Evolutionary conservation across 2,329 filamentous ascomycete genomes (phyloP), one percentile per base, ranked within the genome.

Genomic region (Didymella pomorum): DNA sequence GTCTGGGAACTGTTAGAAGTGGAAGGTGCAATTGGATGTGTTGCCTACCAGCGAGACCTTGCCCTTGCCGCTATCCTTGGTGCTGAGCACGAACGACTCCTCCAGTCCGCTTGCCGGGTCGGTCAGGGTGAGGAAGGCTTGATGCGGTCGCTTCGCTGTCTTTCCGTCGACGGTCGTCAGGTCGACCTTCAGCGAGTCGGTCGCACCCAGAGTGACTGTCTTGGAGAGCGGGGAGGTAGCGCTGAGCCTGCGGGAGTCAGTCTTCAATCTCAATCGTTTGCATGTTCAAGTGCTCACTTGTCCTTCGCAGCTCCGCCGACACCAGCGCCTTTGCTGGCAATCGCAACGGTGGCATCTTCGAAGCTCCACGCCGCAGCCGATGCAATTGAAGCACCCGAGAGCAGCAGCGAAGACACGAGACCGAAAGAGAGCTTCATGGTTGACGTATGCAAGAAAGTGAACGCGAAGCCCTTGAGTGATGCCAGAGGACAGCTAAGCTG

Each of bases 1-100:
- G 89, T 86, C 94, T 97, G 75, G 25, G 18, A 2, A 20, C 49
- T 29, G 68, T 79, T 64, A 80, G 75, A 37, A 28, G 31, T 33
- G 23, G 16, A 39, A 11, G 35, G 14, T 35, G 60, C 43, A 56
- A 65, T 57, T 58, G 49, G 4, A 25, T 7, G 56, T 4, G 9
- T 11, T 28, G 49, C 89, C 65, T 85, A 98, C 93, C 78, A 99
- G 81, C 68, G 96, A 90, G 29, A 97, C 83, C 54, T 88, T 88
- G 21, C 86, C 92, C 80, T 97, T 97, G 66, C 95, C 95, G 70
- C 84, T 92, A 10, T 95, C 91, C 81, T 96, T 97, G 46, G 96
- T 81, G 11, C 81, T 88, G 69, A 99, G 84, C 1, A 93, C 87
- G 71, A 94, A 97, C 1, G 93, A 93, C 23, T 93, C 89, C 78